Conservation (phyloP, 768 basidiomycete genomes). For the Sistotremastrum niveocremeum region DNA sequence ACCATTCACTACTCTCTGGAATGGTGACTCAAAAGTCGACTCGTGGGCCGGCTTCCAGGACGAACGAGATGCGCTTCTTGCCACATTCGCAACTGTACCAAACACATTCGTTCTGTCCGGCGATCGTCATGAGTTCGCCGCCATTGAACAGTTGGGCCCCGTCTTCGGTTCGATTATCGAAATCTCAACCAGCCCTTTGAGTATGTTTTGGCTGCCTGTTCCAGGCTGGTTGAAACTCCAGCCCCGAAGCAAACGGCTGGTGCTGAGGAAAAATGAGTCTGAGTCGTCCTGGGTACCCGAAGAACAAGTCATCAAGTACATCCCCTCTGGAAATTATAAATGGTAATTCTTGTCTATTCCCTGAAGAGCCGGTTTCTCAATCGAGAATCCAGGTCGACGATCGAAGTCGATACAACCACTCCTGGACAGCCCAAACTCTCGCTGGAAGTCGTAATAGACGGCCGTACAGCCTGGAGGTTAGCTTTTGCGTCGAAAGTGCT, state of each 20-base stretch:
- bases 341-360: slow-evolving; percentile 27
- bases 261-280: slow-evolving; percentile 3
- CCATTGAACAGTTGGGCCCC: slow-evolving; percentile 41
- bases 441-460: slow-evolving; percentile 49
- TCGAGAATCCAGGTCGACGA: slow-evolving; percentile 33
- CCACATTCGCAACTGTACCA: slow-evolving; percentile 47
- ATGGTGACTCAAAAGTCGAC: slow-evolving; percentile 43
- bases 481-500: slow-evolving; percentile 8
- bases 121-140: slow-evolving; percentile 71
- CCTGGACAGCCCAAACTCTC: slow-evolving; percentile 34
- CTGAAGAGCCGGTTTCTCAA: background rate
- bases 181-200: slow-evolving; percentile 56
- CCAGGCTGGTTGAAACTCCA: slow-evolving; percentile 44
- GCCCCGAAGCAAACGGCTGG: slow-evolving; percentile 22
- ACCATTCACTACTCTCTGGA: slow-evolving; percentile 65
- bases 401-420: slow-evolving; percentile 57
- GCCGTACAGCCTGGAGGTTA: slow-evolving; percentile 38
- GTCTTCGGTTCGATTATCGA: slow-evolving; percentile 33
- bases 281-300: slow-evolving; percentile 23
- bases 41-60: slow-evolving; percentile 54
- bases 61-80: slow-evolving; percentile 47
- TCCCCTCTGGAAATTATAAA: slow-evolving; percentile 54
- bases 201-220: slow-evolving; percentile 42
- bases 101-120: slow-evolving; percentile 61
- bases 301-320: slow-evolving; percentile 43